phyloP scores from a whole-genome alignment of 1,139 yeast genomes.

The Yamadazyma dushanensis region DNA sequence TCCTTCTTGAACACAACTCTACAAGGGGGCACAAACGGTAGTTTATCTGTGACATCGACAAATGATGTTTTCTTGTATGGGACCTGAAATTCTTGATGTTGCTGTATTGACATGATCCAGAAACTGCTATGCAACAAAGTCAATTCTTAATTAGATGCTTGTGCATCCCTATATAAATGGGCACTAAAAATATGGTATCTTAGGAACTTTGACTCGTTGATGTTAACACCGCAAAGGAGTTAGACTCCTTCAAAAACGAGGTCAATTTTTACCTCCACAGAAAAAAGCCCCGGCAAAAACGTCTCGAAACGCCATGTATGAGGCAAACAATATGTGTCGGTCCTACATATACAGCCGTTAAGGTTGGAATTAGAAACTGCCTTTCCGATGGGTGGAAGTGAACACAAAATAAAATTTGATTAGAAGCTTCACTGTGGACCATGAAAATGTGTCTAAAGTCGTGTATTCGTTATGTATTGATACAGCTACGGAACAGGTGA shows the following conservation, averaged over 20 bases:
- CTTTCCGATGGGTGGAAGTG: too few species aligned
- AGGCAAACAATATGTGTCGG: background rate
- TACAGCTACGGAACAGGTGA: too few species aligned
- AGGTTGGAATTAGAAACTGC: too few species aligned
- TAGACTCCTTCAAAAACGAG: conserved; percentile 3
- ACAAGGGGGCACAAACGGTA: conserved; percentile 27
- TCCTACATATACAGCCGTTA: too few species aligned
- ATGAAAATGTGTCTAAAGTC: too few species aligned
- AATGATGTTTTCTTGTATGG: conserved; percentile 27
- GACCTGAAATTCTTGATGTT: background rate
- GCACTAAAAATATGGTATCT: background rate
- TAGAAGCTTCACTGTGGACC: too few species aligned
- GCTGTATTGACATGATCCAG: conserved; percentile 14
- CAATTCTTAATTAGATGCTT: background rate
- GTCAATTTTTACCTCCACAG: conserved; percentile 1
- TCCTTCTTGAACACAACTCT: conserved; percentile 38
- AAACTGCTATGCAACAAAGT: background rate
- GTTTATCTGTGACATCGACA: conserved; percentile 28
- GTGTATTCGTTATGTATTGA: too few species aligned
- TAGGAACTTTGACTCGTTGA: conserved; percentile 2
- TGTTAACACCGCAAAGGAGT: conserved; percentile 4
- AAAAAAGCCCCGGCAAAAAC: too few species aligned
- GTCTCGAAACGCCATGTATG: background rate
- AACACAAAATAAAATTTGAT: too few species aligned
- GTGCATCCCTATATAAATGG: conserved; percentile 2